Percentiles rank a stretch among this genome's conserved stretches.
These are phyloP conservation scores for Adansonia gregorii DNA, from an alignment of 441 rosid genomes.

Conservation along the genomic window DNA sequence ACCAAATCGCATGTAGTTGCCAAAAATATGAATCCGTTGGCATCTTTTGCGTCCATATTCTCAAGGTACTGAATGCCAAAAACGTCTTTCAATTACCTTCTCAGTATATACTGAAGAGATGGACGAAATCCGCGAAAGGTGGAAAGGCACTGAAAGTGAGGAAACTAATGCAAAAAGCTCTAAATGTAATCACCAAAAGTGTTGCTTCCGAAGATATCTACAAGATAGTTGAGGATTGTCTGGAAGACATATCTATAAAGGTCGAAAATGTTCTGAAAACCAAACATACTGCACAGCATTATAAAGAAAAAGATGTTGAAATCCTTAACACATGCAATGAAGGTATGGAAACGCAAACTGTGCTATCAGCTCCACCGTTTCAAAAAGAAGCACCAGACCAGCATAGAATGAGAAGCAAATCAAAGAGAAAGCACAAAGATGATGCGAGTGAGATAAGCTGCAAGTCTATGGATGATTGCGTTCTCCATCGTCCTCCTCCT, in stretches of 20 bases:
- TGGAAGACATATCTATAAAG: neutral
- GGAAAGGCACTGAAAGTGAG: neutral
- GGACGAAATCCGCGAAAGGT: neutral
- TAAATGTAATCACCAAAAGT: conserved; percentile 3
- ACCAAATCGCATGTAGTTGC: neutral
- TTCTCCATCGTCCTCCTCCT: conserved; percentile 8
- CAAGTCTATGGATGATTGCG: conserved; percentile 17
- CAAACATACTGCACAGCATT: neutral
- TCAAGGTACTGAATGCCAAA: conserved; percentile 5
- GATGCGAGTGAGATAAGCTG: conserved; percentile 10
- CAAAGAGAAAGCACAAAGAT: conserved; percentile 9
- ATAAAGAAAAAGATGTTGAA: conserved; percentile 11
- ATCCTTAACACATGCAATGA: neutral
- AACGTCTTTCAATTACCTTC: conserved; percentile 19
- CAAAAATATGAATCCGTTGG: neutral
- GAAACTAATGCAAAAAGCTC: conserved; percentile 16
- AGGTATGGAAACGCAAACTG: conserved; percentile 19
- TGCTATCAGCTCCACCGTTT: conserved; percentile 7
- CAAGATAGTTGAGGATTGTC: conserved; percentile 18
- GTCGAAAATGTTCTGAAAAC: conserved; percentile 6
- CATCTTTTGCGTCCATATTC: conserved; percentile 18
- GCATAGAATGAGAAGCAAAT: conserved; percentile 18
- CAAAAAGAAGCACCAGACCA: conserved; percentile 3
- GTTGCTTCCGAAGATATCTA: conserved; percentile 5
- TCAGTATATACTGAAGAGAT: conserved; percentile 13